phyloP scores from a whole-genome alignment of 139 green algal genomes.

The Volvox reticuliferus region DNA sequence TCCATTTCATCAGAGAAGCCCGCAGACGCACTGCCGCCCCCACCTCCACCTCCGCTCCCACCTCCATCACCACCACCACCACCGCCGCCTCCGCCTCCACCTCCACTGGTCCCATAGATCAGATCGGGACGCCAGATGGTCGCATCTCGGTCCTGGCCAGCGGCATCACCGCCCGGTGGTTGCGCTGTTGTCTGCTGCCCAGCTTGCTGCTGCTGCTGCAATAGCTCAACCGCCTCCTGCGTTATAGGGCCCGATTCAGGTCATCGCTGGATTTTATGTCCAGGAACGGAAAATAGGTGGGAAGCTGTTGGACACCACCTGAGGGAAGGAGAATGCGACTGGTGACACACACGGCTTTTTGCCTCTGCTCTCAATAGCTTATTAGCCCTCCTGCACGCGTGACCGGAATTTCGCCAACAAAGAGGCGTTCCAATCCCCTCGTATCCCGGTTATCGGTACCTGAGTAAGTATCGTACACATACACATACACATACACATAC shows the following conservation, averaged over 20 bases:
- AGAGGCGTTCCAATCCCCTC: no score
- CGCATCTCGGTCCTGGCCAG: background rate
- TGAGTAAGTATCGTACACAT: no score
- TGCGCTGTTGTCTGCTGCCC: background rate
- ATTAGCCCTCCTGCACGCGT: no score
- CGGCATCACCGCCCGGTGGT: background rate
- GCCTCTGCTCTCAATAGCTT: no score
- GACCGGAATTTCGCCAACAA: no score
- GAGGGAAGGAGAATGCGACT: no score
- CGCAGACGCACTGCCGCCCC: background rate
- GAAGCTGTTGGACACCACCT: no score
- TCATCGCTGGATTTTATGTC: no score
- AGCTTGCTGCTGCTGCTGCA: conserved; percentile 2
- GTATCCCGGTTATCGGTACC: no score
- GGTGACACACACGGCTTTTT: no score
- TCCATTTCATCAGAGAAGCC: background rate
- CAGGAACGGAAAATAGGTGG: no score
- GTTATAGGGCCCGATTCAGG: background rate
- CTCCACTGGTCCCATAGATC: background rate
- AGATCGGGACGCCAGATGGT: background rate
- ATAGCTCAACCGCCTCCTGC: background rate
- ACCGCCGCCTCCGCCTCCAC: background rate
- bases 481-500: background rate
- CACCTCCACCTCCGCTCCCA: background rate
- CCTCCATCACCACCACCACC: background rate